Evolutionary conservation across 1,139 yeast species (phyloP), one percentile per base, ranked within the genome.

Genomic region (Hansenula anomala): DNA sequence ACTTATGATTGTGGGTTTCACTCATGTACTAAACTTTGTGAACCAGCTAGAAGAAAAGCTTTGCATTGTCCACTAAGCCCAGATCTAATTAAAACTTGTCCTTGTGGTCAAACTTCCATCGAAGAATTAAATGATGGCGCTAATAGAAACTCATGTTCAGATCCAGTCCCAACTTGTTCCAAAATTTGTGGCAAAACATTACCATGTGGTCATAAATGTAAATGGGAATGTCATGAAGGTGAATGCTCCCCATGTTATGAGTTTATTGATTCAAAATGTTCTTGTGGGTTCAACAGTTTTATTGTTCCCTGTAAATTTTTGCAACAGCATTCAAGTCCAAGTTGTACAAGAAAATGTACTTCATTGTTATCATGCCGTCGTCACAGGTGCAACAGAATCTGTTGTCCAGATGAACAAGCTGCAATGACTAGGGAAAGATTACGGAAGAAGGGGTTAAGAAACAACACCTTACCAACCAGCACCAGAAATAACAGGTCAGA

Each of bases 341-440:
- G 63, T 25, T 89, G 97, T 63, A 64, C 63, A n/a, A 78, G 80
- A 39, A 80, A 81, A 55, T 90, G 97, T 60, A 76, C 80, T 30
- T 86, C 89, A 1, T 62, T 81, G 39, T 71, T 84, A 60, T 84
- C 79, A 46, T 89, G 97, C 56, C 76, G 94, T 42, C 76, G 89
- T 46, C 97, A 89, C 61, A 70, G 80, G 43, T 94, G 95, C 57
- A 63, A 71, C 17, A 71, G 66, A 16, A 63, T 69, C 15, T 89
- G 97, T 59, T 89, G 97, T 58, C 64, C 71, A 6, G 79, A 67
- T 45, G 92, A 85, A 52, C 75, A 73, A 31, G 52, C 60, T 6
- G 95, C 94, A 0, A 66, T 77, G 36, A 69, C 61, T 33, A 67
- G 96, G 38, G 88, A 83, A 51, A 62, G 84, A 26, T 64, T 64